Conservation (phyloP, 208 protist species). For the Balamuthia mandrillaris region DNA sequence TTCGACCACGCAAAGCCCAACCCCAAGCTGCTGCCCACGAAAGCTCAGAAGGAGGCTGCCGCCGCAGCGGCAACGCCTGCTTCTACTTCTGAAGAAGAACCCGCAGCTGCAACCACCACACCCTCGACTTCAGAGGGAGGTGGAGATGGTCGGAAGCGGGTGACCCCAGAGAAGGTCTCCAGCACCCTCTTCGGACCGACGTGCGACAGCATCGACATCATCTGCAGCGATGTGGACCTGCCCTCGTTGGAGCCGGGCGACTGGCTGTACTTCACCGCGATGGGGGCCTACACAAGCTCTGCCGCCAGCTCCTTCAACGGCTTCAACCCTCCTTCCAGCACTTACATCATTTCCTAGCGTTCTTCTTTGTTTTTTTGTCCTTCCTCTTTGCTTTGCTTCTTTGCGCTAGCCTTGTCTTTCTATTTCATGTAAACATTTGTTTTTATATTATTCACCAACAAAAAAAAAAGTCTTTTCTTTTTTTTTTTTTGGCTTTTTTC, state of each 20-base stretch:
- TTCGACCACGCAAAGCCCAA: constrained; percentile 66
- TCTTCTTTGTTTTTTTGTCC: not conserved
- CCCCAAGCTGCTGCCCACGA: no score
- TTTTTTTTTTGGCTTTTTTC: no score
- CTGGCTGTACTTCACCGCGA: constrained; percentile 79
- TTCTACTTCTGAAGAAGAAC: no score
- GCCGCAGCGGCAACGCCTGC: no score
- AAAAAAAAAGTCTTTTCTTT: not conserved
- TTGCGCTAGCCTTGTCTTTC: not conserved
- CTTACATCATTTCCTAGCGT: not conserved
- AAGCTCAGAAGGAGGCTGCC: no score
- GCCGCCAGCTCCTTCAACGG: constrained; percentile 72
- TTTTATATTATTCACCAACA: not conserved
- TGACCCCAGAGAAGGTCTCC: no score
- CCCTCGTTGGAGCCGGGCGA: constrained; percentile 77
- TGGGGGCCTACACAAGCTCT: constrained; percentile 81
- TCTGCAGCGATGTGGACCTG: constrained; percentile 57
- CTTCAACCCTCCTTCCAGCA: constrained; percentile 23
- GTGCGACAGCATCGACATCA: constrained; percentile 78
- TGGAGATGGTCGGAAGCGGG: no score
- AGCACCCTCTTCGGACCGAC: constrained; percentile 79
- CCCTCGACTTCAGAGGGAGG: no score
- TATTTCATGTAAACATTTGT: not conserved
- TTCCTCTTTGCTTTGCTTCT: not conserved
- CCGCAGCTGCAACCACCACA: no score